Conservation (phyloP, 2,329 filamentous ascomycete species). For the Didymella arachidicola region DNA sequence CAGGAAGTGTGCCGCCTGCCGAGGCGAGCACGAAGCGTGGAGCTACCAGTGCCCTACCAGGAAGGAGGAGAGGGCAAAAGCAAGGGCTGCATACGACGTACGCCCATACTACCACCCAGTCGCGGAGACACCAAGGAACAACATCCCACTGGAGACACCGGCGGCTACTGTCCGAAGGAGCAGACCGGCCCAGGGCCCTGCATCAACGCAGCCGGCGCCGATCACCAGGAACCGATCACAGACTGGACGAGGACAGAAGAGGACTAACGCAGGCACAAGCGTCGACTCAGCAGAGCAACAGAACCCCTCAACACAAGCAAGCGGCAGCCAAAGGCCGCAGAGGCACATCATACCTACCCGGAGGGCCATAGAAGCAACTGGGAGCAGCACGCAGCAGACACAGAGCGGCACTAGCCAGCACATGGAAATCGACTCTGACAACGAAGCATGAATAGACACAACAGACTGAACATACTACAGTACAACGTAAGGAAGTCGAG, state of each 20-base stretch:
- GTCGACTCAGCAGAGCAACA: not conserved
- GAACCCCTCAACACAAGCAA: not conserved
- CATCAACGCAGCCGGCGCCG: not conserved
- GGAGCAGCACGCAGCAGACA: too few relatives aligned
- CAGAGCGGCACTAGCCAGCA: too few relatives aligned
- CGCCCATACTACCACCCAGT: not conserved
- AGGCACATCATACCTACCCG: too few relatives aligned
- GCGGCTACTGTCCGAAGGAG: not conserved
- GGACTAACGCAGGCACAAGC: not conserved
- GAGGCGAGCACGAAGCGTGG: too few relatives aligned
- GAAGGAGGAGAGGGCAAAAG: too few relatives aligned
- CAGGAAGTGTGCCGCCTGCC: too few relatives aligned
- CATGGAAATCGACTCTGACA: too few relatives aligned
- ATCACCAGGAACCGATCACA: not conserved
- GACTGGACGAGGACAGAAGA: not conserved
- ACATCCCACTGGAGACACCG: too few relatives aligned
- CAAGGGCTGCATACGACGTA: too few relatives aligned
- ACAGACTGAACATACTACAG: slow-evolving; percentile 30
- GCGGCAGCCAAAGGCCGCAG: not conserved
- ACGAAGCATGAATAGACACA: too few relatives aligned
- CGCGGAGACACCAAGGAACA: not conserved
- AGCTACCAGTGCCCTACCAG: too few relatives aligned
- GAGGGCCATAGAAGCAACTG: too few relatives aligned
- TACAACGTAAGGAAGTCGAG: slow-evolving; percentile 32
- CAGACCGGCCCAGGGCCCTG: not conserved